Base-by-base conservation (phyloP, 805 yeast genomes). In the Candida glaebosa region DNA sequence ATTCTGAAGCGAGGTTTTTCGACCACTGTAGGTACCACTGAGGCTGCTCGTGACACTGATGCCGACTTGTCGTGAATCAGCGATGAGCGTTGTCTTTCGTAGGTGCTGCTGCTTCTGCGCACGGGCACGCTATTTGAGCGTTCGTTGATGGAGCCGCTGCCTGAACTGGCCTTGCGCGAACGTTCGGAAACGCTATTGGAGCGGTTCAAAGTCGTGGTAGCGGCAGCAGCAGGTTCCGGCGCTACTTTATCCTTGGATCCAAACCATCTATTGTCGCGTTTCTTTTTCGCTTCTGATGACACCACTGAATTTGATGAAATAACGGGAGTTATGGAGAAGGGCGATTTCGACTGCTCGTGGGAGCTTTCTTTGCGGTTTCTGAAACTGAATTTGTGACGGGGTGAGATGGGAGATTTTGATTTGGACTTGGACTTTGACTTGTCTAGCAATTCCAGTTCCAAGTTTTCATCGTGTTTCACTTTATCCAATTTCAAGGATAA, bases 1-100 rank as follows among this genome's bases (percentile, higher is more conserved):
- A 81, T 63, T 16, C 66, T 52, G 55, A 82, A 82, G 33, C 90
- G 52, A 1, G 77, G 77, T 35, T 24, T 35, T 24, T 35, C 38
- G 8, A n/a, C 16, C 6, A 15, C 38, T 35, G 38, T 16, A 8
- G 31, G 31, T 10, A 14, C 16, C 9, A 28, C 16, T 10, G 31
- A 28, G 14, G 31, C 31, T 6, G 31, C 9, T 10, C 31, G 9
- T 28, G 31, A 28, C 9, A 12, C 14, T 28, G 31, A 12, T 10
- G 31, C 31, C 6, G 31, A 28, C 16, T 28, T 28, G 5, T 28
- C 31, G 14, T 28, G 31, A 10, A 28, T 28, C 31, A 28, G 31
- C 6, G 16, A 9, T 10, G 31, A 28, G 9, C 31, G 9, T 14
- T 28, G n/a, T 28, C 12, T 28, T 28, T 28, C 31, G 6, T 14